Conservation (phyloP, 805 yeast species). For the Zygosaccharomyces bailii region DNA sequence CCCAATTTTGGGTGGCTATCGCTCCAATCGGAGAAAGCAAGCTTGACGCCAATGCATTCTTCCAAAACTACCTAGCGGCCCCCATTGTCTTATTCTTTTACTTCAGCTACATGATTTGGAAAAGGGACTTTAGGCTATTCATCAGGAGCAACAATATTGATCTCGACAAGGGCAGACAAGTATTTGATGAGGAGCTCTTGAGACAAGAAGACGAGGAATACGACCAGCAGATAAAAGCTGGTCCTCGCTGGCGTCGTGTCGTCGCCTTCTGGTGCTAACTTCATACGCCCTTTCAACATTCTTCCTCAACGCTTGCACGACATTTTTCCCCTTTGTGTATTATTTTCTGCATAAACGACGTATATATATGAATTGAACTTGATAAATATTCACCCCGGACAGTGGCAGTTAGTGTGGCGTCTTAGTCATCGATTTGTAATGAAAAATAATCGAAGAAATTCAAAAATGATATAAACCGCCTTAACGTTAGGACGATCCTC, state of each 20-base stretch:
- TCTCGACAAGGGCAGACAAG: slow-evolving; percentile 30
- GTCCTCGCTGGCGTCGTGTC: slow-evolving; percentile 30
- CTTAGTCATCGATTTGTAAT: neutral
- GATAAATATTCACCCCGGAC: slow-evolving; percentile 1
- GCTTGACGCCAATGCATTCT: slow-evolving; percentile 42
- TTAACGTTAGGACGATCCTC: too few relatives aligned
- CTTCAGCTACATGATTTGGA: slow-evolving; percentile 46
- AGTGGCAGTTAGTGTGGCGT: neutral
- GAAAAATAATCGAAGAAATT: neutral
- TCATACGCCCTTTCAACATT: slow-evolving; percentile 1
- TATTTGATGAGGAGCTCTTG: slow-evolving; percentile 35
- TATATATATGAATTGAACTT: slow-evolving; percentile 5
- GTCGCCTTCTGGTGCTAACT: slow-evolving; percentile 35
- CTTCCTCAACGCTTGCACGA: slow-evolving; percentile 1
- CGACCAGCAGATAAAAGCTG: slow-evolving; percentile 27
- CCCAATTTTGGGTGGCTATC: slow-evolving; percentile 65
- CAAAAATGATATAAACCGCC: neutral
- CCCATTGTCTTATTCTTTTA: slow-evolving; percentile 44
- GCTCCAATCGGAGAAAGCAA: slow-evolving; percentile 45
- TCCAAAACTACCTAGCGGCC: slow-evolving; percentile 46
- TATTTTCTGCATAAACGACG: neutral
- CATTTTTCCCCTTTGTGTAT: slow-evolving; percentile 2
- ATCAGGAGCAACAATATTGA: slow-evolving; percentile 35
- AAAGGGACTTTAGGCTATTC: slow-evolving; percentile 41
- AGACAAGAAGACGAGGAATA: slow-evolving; percentile 36